Evolutionary conservation across 768 basidiomycete species (phyloP).

Genomic region (Lentinula detonsa): DNA sequence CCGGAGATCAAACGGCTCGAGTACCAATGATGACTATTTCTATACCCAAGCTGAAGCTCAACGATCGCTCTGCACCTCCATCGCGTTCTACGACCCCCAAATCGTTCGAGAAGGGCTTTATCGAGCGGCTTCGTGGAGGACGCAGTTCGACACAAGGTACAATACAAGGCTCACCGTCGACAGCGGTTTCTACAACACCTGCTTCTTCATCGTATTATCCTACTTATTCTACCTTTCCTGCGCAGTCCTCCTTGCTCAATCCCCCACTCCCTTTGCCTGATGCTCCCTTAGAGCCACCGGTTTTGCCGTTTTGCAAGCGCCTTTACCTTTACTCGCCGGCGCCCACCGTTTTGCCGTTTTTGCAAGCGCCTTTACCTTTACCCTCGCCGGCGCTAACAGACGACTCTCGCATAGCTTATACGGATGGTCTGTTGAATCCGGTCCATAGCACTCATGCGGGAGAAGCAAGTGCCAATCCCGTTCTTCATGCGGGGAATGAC

Average conservation of each 20-base stretch:
- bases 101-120: neutral
- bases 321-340: too few species aligned
- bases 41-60: neutral
- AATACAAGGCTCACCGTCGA: neutral
- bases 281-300: neutral
- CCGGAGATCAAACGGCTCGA: neutral
- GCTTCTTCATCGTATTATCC: slow-evolving; percentile 1
- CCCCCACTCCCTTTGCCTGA: neutral
- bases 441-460: neutral
- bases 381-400: neutral
- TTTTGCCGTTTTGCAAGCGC: neutral
- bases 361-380: too few species aligned
- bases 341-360: too few species aligned
- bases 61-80: neutral
- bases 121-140: slow-evolving; percentile 1
- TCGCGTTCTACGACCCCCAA: neutral
- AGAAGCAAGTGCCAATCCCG: neutral
- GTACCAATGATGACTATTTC: neutral
- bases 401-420: neutral
- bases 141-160: neutral
- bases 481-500: neutral
- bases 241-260: neutral
- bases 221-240: neutral
- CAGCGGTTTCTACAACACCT: neutral
- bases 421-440: neutral